Conservation (phyloP, 306 rosid species). For the Arachis hypogaea region DNA sequence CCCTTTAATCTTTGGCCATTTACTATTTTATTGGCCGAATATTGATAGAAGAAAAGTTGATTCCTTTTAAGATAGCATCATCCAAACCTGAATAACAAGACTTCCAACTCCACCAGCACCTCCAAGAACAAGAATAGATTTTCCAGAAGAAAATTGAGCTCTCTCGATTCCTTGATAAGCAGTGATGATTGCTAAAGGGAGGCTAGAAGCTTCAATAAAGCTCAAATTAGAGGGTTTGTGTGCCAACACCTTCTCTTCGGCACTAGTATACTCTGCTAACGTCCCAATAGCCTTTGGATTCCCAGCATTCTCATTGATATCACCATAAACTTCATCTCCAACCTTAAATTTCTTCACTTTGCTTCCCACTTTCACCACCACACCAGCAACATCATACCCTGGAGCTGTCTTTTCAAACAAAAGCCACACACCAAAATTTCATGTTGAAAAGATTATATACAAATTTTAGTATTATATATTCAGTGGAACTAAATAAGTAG, state of each 20-base stretch:
- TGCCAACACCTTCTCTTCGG: conserved; percentile 58
- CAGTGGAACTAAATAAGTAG: too few species aligned
- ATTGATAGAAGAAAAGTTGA: too few species aligned
- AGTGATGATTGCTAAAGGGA: conserved; percentile 59
- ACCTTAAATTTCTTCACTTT: conserved; percentile 32
- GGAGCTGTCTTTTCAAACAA: conserved; percentile 21
- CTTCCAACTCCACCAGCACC: conserved; percentile 78
- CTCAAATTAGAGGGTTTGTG: conserved; percentile 63
- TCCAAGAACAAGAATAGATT: conserved; percentile 65
- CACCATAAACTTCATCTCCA: conserved; percentile 22
- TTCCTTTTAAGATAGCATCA: too few species aligned
- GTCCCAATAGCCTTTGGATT: background rate
- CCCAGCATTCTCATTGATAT: background rate
- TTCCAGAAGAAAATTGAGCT: conserved; percentile 45
- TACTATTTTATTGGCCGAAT: too few species aligned
- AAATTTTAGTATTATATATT: too few species aligned
- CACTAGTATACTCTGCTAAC: conserved; percentile 44
- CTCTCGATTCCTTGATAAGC: conserved; percentile 63
- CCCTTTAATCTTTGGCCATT: too few species aligned
- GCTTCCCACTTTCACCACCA: conserved; percentile 37
- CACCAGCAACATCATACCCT: conserved; percentile 40
- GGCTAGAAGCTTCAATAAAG: conserved; percentile 66
- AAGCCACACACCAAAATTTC: background rate
- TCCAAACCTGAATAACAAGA: conserved; percentile 21
- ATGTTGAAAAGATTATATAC: too few species aligned